These are phyloP conservation scores for Euphorbia corollata DNA, from an alignment of 441 rosid species.

Conservation along the genomic window DNA sequence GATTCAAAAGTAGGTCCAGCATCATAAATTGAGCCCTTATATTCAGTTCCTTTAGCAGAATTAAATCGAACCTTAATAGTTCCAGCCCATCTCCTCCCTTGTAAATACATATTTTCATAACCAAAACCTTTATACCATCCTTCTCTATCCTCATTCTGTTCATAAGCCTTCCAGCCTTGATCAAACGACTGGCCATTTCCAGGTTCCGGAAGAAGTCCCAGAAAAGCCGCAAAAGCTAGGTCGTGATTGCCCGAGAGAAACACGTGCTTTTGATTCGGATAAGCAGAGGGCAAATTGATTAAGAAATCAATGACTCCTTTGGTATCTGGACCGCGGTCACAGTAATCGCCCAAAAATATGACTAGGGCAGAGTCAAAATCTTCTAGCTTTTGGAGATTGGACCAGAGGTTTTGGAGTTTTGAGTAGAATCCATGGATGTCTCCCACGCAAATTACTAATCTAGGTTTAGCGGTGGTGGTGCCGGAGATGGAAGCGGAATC, in stretches of 20 bases:
- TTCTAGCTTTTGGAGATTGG: conserved; percentile 47
- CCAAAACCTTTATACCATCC: conserved; percentile 76
- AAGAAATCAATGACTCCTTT: conserved; percentile 58
- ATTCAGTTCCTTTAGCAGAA: conserved; percentile 42
- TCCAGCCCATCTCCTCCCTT: conserved; percentile 76
- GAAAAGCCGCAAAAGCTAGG: conserved; percentile 61
- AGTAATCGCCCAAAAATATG: conserved; percentile 83
- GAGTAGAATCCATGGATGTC: conserved; percentile 70
- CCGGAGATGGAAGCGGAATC: not conserved
- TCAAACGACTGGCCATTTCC: conserved; percentile 35
- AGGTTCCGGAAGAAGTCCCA: conserved; percentile 49
- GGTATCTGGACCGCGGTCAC: conserved; percentile 80
- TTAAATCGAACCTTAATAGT: conserved; percentile 33
- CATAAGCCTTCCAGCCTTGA: conserved; percentile 61
- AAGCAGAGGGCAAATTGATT: conserved; percentile 37
- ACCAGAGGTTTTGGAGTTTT: conserved; percentile 70
- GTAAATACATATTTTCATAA: conserved; percentile 61
- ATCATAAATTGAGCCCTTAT: conserved; percentile 61
- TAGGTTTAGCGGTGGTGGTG: conserved; percentile 23
- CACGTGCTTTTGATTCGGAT: conserved; percentile 58
- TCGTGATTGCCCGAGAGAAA: conserved; percentile 70
- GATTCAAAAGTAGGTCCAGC: conserved; percentile 68
- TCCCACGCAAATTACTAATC: conserved; percentile 61
- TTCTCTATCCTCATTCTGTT: conserved; percentile 50
- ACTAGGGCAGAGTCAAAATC: conserved; percentile 52